Base-by-base conservation (phyloP, 768 basidiomycete species). In the Russula abietina region DNA sequence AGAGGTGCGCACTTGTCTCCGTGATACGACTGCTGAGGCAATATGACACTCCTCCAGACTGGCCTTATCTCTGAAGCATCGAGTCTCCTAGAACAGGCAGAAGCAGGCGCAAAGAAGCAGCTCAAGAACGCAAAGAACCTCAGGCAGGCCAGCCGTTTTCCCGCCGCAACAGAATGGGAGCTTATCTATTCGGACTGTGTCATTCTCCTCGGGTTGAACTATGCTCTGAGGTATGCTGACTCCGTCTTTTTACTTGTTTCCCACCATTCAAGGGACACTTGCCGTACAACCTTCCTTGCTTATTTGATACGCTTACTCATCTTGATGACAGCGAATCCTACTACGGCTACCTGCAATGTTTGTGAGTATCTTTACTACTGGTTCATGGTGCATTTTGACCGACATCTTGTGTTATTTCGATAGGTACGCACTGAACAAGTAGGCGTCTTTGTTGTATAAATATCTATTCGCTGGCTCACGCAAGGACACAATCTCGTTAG, bases 311-410 rank as follows among this genome's bases (percentile, higher is more conserved):
- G 51, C 46, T 60, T 45, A 49, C 48, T 49, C 60, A 26, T 24
- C 22, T 26, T 56, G 45, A 56, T 67, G 28, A n/a, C 60, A 89
- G 87, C 60, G 89, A 91, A 73, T 84, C 84, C 1, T 89, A 89
- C 71, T 84, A 82, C 77, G 89, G 89, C 38, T 91, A 91, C 70
- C 68, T 90, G 9, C 88, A 89, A 67, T 90, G 88, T 76, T 77
- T 90, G 83, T 89, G 72, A 72, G 79, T 79, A 10, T 65, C 62
- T 24, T 17, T n/a, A 19, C 52, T 22, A 17, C 50, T 53, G 55
- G 11, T 26, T 52, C 39, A 0, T 53, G 50, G 22, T 24, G 14
- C 39, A 6, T 26, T 26, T 32, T 28, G 2, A 32, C 17, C 30
- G 50, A 62, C 60, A 16, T 67, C 69, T 19, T 14, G 19, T 33